phyloP scores from a whole-genome alignment of 208 protist genomes.

The Trypanosoma melophagium region DNA sequence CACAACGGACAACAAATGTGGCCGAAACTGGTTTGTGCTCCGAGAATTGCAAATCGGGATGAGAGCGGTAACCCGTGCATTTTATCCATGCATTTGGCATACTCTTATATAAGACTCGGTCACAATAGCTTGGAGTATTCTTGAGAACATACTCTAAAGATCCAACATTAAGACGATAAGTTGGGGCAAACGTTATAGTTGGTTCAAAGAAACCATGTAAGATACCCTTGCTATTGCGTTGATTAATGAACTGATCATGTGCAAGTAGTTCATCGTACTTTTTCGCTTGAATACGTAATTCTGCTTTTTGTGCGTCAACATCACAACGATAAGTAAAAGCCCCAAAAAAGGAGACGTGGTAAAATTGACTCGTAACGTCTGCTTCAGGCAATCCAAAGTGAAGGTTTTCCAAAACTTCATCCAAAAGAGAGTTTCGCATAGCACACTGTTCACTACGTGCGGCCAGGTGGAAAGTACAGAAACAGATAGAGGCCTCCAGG shows the following conservation, averaged over 20 bases:
- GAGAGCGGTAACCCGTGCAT: conserved; percentile 28
- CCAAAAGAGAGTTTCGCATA: conserved; percentile 34
- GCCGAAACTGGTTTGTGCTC: conserved; percentile 35
- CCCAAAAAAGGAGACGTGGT: conserved; percentile 51
- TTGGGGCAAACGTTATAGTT: conserved; percentile 61
- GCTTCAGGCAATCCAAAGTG: conserved; percentile 27
- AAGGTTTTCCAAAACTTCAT: conserved; percentile 40
- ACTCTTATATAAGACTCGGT: conserved; percentile 34
- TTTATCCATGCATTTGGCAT: conserved; percentile 35
- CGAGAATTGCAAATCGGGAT: conserved; percentile 19
- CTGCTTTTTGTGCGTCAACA: conserved; percentile 11
- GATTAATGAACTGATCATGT: conserved; percentile 53
- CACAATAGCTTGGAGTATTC: conserved; percentile 34
- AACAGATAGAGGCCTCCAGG: conserved; percentile 41
- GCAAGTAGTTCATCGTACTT: conserved; percentile 34
- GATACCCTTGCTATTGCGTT: conserved; percentile 30
- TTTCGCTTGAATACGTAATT: conserved; percentile 18
- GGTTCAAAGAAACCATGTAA: conserved; percentile 56
- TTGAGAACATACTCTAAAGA: conserved; percentile 19
- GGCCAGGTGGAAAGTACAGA: conserved; percentile 41
- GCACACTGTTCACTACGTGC: conserved; percentile 30
- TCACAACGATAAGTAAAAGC: conserved; percentile 55
- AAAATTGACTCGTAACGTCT: conserved; percentile 41
- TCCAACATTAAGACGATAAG: conserved; percentile 61
- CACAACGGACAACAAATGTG: conserved; percentile 34